phyloP scores from a whole-genome alignment of 106 monocot genomes.

The Posidonia australis region DNA sequence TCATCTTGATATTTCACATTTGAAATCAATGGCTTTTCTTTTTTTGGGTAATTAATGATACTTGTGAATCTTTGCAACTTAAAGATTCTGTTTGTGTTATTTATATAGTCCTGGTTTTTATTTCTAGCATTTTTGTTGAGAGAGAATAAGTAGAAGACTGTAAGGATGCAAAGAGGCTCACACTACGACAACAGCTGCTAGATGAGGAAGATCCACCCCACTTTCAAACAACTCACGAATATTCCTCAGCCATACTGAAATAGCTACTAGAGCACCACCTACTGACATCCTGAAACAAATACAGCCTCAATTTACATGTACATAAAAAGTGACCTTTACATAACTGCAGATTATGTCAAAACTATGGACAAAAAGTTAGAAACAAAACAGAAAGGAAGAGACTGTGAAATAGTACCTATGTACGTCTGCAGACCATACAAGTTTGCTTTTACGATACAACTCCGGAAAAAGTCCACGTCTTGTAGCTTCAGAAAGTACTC shows the following conservation, averaged over 20 bases:
- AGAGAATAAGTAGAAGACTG: neutral
- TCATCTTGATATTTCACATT: too few relatives aligned
- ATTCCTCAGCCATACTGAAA: conserved; percentile 71
- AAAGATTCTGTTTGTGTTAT: neutral
- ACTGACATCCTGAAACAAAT: conserved; percentile 67
- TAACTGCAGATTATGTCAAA: neutral
- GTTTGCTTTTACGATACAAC: conserved; percentile 61
- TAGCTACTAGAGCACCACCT: conserved; percentile 76
- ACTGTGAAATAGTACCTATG: conserved; percentile 47
- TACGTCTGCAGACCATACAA: conserved; percentile 92
- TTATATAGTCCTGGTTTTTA: neutral
- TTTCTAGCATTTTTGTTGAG: neutral
- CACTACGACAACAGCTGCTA: conserved; percentile 73
- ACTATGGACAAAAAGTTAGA: neutral
- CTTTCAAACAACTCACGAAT: conserved; percentile 36
- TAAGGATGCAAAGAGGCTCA: conserved; percentile 24
- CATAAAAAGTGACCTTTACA: neutral
- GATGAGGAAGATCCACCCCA: conserved; percentile 63
- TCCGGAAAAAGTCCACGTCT: conserved; percentile 72
- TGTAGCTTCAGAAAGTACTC: conserved; percentile 53
- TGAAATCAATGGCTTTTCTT: too few relatives aligned
- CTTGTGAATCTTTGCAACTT: too few relatives aligned
- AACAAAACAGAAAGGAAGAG: neutral
- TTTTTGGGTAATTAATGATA: too few relatives aligned
- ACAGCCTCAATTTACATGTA: neutral